Base-by-base conservation (phyloP, 192 early-diverging fungal genomes). In the Coemansia sp. region DNA sequence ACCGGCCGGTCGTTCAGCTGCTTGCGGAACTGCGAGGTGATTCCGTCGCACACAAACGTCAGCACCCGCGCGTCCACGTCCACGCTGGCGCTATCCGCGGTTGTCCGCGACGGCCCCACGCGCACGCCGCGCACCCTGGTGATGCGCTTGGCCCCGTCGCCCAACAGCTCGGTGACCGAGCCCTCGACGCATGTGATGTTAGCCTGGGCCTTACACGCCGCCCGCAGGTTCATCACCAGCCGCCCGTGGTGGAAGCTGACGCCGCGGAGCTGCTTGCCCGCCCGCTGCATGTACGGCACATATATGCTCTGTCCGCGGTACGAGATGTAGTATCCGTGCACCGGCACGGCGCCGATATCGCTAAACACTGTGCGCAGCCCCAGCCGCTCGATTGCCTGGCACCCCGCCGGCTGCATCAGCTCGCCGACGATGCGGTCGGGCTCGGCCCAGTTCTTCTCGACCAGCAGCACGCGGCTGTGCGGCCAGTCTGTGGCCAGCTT, bases 351-450 rank as follows among this genome's bases (percentile, higher is more conserved):
- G 70, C 90, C 90, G 54, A 98, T 97, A 19, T 79, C 85, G 19
- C 91, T 82, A 40, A 97, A 61, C 35, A 39, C 81, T 81, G 81
- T 75, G 53, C 74, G 78, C 7, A 98, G 69, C 6, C 92, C 93
- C 7, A 98, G 77, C 40, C 76, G 52, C 41, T 83, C 69, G 25
- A 99, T 73, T 17, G 92, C 90, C 56, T 85, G 81, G 45, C 90
- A 82, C 46, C 96, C 96, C 8, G 93, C 88, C 12, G 96, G 96
- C 70, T 99, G 96, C 68, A 99, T 78, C 26, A 97, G 74, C 69
- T 99, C 96, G 25, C 96, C 96, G 19, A 99, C 96, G 55, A 99
- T 97, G 36, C 96, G 88, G 75, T 99, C 93, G 2, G 96, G 96
- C 65, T 97, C 90, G 53, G 43, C 79, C 82, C 93, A 84, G 67